Evolutionary conservation across 192 early-diverging fungal genomes (phyloP).

Genomic region (Haplosporangium gracile): DNA sequence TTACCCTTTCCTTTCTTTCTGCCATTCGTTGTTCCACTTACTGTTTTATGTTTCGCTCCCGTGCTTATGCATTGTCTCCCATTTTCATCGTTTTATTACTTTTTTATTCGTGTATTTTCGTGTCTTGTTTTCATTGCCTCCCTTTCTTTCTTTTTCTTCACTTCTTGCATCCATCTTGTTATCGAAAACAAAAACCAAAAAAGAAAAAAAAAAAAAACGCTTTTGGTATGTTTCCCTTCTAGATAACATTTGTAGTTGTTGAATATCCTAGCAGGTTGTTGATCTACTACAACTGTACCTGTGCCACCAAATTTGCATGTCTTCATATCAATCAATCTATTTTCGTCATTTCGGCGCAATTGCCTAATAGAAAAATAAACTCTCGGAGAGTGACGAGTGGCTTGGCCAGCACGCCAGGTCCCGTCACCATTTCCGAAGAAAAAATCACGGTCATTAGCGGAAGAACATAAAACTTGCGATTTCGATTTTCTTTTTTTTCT

Average conservation of each 20-base stretch:
- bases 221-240: neutral
- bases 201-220: conserved; percentile 6
- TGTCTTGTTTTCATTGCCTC: conserved; percentile 4
- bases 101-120: conserved; percentile 5
- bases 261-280: neutral
- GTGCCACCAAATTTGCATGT: conserved; percentile 1
- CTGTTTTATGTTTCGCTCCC: neutral
- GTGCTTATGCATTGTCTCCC: neutral
- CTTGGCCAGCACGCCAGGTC: neutral
- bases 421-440: neutral
- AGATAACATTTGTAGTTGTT: neutral
- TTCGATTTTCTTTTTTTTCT: neutral
- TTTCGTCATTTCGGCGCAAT: conserved; percentile 1
- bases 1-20: no score
- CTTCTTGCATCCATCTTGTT: conserved; percentile 2
- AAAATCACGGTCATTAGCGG: neutral
- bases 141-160: neutral
- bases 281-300: neutral
- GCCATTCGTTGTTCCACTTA: neutral
- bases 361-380: neutral
- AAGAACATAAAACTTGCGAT: neutral
- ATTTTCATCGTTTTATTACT: neutral
- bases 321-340: neutral
- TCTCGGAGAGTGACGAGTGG: conserved; percentile 9
- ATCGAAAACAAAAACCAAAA: conserved; percentile 14